phyloP scores from a whole-genome alignment of 2,329 filamentous ascomycete genomes.

The Xylaria sp. region DNA sequence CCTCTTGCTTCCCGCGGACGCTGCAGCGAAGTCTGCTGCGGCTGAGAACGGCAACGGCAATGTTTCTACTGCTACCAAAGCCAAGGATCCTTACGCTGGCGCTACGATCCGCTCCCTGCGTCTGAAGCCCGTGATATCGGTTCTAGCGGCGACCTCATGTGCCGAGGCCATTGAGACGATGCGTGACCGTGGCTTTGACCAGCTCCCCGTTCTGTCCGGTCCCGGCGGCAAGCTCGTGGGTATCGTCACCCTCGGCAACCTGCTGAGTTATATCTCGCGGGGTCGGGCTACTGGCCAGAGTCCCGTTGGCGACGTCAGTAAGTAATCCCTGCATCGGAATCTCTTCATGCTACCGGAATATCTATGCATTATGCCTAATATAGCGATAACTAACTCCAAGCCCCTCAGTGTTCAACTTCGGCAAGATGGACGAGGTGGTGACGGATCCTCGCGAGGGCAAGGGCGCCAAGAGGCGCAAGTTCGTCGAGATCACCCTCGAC shows the following conservation, averaged over 20 bases:
- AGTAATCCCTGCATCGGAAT: neutral
- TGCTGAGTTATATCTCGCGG: constrained; percentile 88
- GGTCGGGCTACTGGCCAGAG: constrained; percentile 80
- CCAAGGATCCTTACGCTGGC: constrained; percentile 75
- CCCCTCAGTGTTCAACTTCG: constrained; percentile 87
- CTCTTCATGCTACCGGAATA: neutral
- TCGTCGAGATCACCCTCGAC: constrained; percentile 93
- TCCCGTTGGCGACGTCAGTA: constrained; percentile 80
- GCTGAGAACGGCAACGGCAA: constrained; percentile 45
- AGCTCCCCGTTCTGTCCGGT: constrained; percentile 86
- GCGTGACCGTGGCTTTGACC: constrained; percentile 98
- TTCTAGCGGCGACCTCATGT: constrained; percentile 76
- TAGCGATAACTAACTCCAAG: constrained; percentile 7
- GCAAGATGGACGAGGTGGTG: constrained; percentile 85
- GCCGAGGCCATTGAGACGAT: constrained; percentile 95
- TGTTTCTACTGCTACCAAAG: constrained; percentile 46
- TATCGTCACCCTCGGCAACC: constrained; percentile 92
- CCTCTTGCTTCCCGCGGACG: constrained; percentile 72
- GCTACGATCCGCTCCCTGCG: constrained; percentile 86
- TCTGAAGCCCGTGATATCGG: constrained; percentile 92
- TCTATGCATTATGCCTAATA: neutral
- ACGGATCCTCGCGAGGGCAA: constrained; percentile 76
- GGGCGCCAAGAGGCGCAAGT: constrained; percentile 70
- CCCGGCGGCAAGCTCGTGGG: constrained; percentile 81
- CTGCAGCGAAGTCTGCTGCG: constrained; percentile 59